Conservation (phyloP, 352 stramenopile genomes). For the Phytophthora sansomeana region DNA sequence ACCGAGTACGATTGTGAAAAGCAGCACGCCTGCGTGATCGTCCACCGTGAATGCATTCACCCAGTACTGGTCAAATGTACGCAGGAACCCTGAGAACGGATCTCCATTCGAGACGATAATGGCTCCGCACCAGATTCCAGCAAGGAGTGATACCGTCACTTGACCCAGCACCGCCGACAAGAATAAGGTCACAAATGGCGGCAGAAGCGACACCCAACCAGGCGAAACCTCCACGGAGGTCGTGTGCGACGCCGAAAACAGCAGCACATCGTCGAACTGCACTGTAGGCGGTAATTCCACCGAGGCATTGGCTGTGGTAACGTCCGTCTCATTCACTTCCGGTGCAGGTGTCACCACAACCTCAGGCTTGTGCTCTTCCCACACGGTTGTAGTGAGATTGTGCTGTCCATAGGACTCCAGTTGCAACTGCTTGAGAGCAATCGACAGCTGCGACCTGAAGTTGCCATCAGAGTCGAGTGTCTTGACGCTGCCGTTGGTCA, state of each 20-base stretch:
- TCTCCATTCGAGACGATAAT: conserved; percentile 86
- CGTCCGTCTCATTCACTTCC: conserved; percentile 24
- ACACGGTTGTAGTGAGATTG: conserved; percentile 63
- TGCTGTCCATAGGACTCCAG: conserved; percentile 54
- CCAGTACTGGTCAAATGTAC: conserved; percentile 91
- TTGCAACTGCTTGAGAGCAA: conserved; percentile 52
- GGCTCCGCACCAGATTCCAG: conserved; percentile 89
- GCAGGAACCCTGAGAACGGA: conserved; percentile 76
- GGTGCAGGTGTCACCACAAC: neutral
- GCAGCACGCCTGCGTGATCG: conserved; percentile 84
- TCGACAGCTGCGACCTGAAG: conserved; percentile 58
- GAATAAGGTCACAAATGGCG: conserved; percentile 77
- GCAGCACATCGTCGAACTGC: conserved; percentile 22
- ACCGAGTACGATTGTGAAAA: conserved; percentile 91
- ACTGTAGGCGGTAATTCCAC: conserved; percentile 42
- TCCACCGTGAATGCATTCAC: conserved; percentile 84
- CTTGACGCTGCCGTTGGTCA: conserved; percentile 70
- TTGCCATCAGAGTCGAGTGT: conserved; percentile 78
- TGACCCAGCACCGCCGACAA: conserved; percentile 79
- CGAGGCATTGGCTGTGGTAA: conserved; percentile 41
- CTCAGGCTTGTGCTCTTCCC: conserved; percentile 25
- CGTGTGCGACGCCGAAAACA: conserved; percentile 48
- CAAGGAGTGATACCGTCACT: conserved; percentile 83
- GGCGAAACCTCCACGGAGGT: conserved; percentile 66
- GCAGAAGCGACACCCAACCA: conserved; percentile 78